Evolutionary conservation across 352 stramenopile species (phyloP).

Genomic region (Nothophytophthora sp.): DNA sequence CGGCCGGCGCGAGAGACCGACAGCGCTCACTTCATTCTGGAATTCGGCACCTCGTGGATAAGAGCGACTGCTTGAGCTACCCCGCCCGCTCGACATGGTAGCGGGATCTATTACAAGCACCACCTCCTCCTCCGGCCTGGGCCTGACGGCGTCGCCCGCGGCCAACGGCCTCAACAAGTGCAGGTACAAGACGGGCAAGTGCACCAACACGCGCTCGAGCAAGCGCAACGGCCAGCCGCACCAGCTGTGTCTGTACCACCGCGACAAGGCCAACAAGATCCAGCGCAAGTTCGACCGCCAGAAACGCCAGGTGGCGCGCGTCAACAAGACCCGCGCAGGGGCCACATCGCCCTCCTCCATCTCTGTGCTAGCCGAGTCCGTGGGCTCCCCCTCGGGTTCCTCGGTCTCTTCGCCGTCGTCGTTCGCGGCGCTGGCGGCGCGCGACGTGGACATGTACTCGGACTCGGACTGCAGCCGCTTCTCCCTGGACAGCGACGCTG

Average conservation of each 20-base stretch:
- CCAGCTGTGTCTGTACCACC: slow-evolving; percentile 87
- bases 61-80: not conserved
- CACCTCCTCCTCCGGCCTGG: slow-evolving; percentile 11
- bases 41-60: slow-evolving; percentile 31
- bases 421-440: slow-evolving; percentile 29
- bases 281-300: slow-evolving; percentile 90
- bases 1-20: too few relatives aligned
- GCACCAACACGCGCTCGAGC: slow-evolving; percentile 74
- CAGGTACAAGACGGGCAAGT: slow-evolving; percentile 90
- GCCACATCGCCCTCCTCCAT: slow-evolving; percentile 23
- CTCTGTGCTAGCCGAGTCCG: slow-evolving; percentile 27
- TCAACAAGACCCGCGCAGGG: slow-evolving; percentile 36
- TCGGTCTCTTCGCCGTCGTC: slow-evolving; percentile 30
- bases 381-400: slow-evolving; percentile 19
- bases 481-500: slow-evolving; percentile 56
- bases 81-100: slow-evolving; percentile 16
- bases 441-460: slow-evolving; percentile 64
- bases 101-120: slow-evolving; percentile 19
- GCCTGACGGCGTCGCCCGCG: slow-evolving; percentile 12
- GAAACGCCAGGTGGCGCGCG: slow-evolving; percentile 77
- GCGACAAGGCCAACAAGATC: slow-evolving; percentile 90
- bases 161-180: slow-evolving; percentile 38
- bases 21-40: too few relatives aligned
- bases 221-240: slow-evolving; percentile 88
- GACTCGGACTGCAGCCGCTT: slow-evolving; percentile 68